Base-by-base conservation (phyloP, 177 flowering plant genomes). In the Vitis hybrid region DNA sequence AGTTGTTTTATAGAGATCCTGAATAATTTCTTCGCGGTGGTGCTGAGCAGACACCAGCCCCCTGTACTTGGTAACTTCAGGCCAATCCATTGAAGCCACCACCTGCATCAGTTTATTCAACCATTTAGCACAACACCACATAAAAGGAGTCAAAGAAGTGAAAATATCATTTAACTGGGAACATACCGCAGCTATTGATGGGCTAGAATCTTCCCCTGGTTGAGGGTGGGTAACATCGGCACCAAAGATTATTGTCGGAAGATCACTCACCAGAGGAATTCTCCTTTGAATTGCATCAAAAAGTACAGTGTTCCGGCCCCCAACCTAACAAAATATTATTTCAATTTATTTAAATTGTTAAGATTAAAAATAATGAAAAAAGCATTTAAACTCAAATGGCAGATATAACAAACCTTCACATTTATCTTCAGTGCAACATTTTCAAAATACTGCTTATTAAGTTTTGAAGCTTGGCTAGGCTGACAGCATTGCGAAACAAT, bases 201-300 rank as follows among this genome's bases (percentile, higher is more conserved):
- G 92, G 39, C 88, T 82, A 2, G 92, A 83, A 69, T 93, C 98
- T 57, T 91, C 98, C 12, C 99, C 99, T 0, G 93, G 89, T 6
- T 59, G 63, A 1, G 97, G 96, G 76, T 93, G 98, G 2, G 97
- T 93, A 0, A 95, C 99, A 86, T 91, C 97, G 39, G 98, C 99
- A 66, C 99, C 98, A 82, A 96, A 85, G 8, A 96, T 82, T 1
- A 92, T 96, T 0, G 97, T 96, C 0, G 92, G 90, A 1, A 3
- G 58, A 77, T 89, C 97, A 22, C 82, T 73, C 0, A 92, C 68
- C 1, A 72, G 54, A 8, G 93, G 97, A 9, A 88, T 77, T 5
- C 68, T 78, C 34, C 78, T 67, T 0, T 34, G 6, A 2, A 88
- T 8, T 1, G 92, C 93, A 83, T 82, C 89, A 29, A 58, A 50